These are phyloP conservation scores for Talaromyces sp. DNA, from an alignment of 2,329 filamentous ascomycete species.

Conservation along the genomic window DNA sequence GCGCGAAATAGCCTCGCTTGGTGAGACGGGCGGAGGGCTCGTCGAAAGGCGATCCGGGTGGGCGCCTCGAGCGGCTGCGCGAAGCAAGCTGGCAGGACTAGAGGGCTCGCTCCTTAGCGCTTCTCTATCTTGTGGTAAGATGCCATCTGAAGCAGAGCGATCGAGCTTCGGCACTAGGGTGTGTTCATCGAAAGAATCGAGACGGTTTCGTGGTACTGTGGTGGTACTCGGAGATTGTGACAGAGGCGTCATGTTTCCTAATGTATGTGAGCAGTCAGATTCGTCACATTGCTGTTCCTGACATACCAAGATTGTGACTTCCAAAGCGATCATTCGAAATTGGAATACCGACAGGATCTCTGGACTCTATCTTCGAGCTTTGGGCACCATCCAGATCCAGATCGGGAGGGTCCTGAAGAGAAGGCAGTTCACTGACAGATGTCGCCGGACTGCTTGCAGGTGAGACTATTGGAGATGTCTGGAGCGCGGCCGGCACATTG, in stretches of 20 bases:
- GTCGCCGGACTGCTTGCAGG: conserved; percentile 73
- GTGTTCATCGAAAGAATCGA: conserved; percentile 29
- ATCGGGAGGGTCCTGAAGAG: conserved; percentile 50
- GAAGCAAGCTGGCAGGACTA: conserved; percentile 7
- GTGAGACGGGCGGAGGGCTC: conserved; percentile 71
- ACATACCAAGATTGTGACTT: conserved; percentile 18
- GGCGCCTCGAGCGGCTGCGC: conserved; percentile 17
- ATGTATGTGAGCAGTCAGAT: background rate
- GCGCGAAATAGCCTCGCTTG: conserved; percentile 73
- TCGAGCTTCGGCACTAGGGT: conserved; percentile 40
- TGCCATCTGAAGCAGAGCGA: conserved; percentile 54
- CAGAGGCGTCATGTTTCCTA: conserved; percentile 39
- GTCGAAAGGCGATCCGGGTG: conserved; percentile 51
- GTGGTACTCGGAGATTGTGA: conserved; percentile 39
- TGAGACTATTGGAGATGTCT: conserved; percentile 90
- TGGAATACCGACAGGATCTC: conserved; percentile 27
- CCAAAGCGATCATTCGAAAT: conserved; percentile 23
- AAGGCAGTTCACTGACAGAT: conserved; percentile 29
- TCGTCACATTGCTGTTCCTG: background rate
- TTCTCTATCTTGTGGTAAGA: conserved; percentile 40
- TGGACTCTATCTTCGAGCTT: conserved; percentile 23
- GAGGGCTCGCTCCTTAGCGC: conserved; percentile 10
- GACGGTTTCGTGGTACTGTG: conserved; percentile 25
- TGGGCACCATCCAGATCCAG: conserved; percentile 41
- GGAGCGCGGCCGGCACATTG: conserved; percentile 84